phyloP scores from a whole-genome alignment of 2,329 filamentous ascomycete species.

The Trichoderma asperellum region DNA sequence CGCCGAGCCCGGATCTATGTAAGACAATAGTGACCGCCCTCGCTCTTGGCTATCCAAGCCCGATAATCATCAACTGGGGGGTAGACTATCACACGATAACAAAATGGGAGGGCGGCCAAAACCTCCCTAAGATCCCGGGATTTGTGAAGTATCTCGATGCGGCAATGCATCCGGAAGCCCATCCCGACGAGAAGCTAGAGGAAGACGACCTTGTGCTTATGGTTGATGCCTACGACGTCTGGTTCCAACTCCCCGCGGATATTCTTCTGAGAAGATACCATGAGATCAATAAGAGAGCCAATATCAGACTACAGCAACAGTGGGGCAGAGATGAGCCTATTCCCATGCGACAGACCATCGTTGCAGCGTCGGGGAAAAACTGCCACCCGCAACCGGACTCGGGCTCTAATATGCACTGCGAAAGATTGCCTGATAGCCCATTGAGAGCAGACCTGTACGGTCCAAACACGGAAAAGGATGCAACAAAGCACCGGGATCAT shows the following conservation, averaged over 20 bases:
- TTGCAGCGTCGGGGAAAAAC: conserved; percentile 30
- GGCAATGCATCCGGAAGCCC: conserved; percentile 28
- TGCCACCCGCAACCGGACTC: conserved; percentile 34
- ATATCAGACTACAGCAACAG: not conserved
- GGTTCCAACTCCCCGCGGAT: conserved; percentile 41
- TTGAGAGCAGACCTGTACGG: conserved; percentile 34
- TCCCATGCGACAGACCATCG: not conserved
- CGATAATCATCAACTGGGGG: conserved; percentile 37
- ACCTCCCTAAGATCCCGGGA: conserved; percentile 38
- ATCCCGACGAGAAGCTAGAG: conserved; percentile 32
- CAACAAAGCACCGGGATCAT: conserved; percentile 28
- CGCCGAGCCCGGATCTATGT: conserved; percentile 36
- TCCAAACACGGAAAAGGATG: conserved; percentile 35
- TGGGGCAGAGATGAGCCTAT: not conserved
- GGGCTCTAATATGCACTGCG: conserved; percentile 36
- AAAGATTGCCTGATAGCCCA: conserved; percentile 37
- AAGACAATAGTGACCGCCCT: conserved; percentile 39
- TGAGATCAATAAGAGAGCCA: not conserved
- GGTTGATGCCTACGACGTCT: conserved; percentile 40
- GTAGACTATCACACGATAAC: conserved; percentile 29
- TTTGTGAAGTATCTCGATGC: conserved; percentile 37
- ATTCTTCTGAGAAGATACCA: conserved; percentile 35
- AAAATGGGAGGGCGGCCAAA: conserved; percentile 36
- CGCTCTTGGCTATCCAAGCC: conserved; percentile 37
- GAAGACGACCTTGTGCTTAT: conserved; percentile 40